Base-by-base conservation (phyloP, 1,284 basidiomycete genomes). In the Phellopilus nigrolimitatus region DNA sequence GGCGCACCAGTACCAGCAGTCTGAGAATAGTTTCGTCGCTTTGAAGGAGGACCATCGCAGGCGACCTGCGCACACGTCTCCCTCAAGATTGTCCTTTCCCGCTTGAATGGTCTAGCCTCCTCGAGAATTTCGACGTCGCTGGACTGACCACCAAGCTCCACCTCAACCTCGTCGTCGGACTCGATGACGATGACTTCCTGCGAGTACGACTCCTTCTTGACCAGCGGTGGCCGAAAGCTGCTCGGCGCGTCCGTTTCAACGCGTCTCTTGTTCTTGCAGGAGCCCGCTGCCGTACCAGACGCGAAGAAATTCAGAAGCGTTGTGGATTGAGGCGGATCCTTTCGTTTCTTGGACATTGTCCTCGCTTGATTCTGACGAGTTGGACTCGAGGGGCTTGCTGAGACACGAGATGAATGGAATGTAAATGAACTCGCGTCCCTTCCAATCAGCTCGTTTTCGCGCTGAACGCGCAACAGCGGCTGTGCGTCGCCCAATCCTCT, bases 141-240 rank as follows among this genome's bases (percentile, higher is more conserved):
- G 3, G 47, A 49, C 4, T 36, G 24, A 41, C 34, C 37, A 8
- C 13, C 37, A 9, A 38, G 21, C 10, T 38, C 22, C n/a, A 52
- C 54, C 24, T 54, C 58, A 12, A 57, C 53, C 48, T 72, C 72
- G 15, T 74, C 72, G 42, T 83, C 80, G 25, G 80, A 80, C 59
- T 83, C 79, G 51, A 84, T 76, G 56, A 82, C 65, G 44, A 84
- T 79, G 51, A 79, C 62, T 33, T 80, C 73, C 49, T 61, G 15
- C 57, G 57, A 6, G 56, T 54, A 24, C 41, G 27, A 21, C 10
- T 15, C 19, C 39, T 47, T 48, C 15, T 46, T 19, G 42, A 49
- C n/a, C 12, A 36, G n/a, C 25, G 28, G 46, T 47, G 9, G 12
- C 31, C 51, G 44, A 41, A n/a, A n/a, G n/a, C n/a, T n/a, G n/a